A percentile compares a stretch with the other conserved stretches of the same genome.
phyloP scores from a whole-genome alignment of 169 alveolate genomes.

The Plasmodium cynomolgi region DNA sequence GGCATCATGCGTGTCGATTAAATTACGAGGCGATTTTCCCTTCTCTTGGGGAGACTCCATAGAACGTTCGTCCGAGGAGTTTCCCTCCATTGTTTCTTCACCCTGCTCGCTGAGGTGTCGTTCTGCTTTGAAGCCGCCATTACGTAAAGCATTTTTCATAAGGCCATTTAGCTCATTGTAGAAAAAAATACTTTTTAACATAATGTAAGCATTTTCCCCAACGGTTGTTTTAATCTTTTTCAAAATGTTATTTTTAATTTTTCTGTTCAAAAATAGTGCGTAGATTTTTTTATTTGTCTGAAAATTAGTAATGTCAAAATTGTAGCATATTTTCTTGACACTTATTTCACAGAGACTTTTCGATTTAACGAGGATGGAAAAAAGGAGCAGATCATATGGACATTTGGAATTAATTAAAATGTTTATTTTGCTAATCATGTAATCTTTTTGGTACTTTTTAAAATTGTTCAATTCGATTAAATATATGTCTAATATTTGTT shows the following conservation, averaged over 20 bases:
- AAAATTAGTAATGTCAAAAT: slow-evolving; percentile 15
- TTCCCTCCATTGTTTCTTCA: background rate
- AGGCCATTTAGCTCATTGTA: slow-evolving; percentile 3
- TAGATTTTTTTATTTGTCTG: slow-evolving; percentile 14
- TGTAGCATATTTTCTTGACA: slow-evolving; percentile 33
- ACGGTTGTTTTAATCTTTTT: slow-evolving; percentile 12
- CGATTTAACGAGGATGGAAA: slow-evolving; percentile 39
- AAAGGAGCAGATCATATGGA: slow-evolving; percentile 55
- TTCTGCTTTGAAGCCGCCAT: background rate
- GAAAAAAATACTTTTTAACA: slow-evolving; percentile 18
- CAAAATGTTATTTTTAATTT: slow-evolving; percentile 40
- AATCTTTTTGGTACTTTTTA: slow-evolving; percentile 44
- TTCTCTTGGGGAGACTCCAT: background rate
- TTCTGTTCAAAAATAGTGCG: slow-evolving; percentile 13
- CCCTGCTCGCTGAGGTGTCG: background rate
- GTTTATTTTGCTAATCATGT: slow-evolving; percentile 12
- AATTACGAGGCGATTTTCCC: background rate
- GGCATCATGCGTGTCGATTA: background rate
- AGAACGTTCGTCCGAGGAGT: background rate
- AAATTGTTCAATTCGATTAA: slow-evolving; percentile 51
- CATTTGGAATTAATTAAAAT: slow-evolving; percentile 21
- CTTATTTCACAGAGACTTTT: slow-evolving; percentile 39
- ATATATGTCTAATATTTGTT: slow-evolving; percentile 46
- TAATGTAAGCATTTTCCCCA: background rate
- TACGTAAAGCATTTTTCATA: slow-evolving; percentile 15